phyloP scores from a whole-genome alignment of 169 alveolate species.

The Eimeria acervulina region DNA sequence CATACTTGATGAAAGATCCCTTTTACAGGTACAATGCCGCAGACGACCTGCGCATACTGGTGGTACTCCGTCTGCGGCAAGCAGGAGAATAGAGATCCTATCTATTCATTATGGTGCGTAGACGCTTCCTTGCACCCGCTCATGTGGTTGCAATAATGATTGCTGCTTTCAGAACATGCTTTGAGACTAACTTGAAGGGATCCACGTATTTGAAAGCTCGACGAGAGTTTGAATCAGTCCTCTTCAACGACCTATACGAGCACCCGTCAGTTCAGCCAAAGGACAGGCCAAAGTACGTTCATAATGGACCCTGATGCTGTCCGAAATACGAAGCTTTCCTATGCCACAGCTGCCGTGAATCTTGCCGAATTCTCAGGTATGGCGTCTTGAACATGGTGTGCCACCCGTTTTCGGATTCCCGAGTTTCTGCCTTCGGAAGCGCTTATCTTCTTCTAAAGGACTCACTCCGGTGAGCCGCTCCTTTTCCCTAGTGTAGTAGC shows the following conservation, averaged over 20 bases:
- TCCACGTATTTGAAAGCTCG: constrained; percentile 15
- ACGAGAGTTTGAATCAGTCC: constrained; percentile 46
- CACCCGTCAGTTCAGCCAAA: constrained; percentile 49
- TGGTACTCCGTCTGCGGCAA: background rate
- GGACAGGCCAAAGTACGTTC: constrained; percentile 62
- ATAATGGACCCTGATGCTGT: background rate
- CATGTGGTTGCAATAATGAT: background rate
- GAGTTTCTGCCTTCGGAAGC: constrained; percentile 68
- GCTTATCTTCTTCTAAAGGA: constrained; percentile 73
- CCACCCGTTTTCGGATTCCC: constrained; percentile 71
- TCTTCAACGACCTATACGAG: constrained; percentile 67
- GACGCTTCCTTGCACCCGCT: background rate
- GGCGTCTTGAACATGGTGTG: constrained; percentile 74
- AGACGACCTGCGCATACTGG: background rate
- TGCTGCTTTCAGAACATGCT: constrained; percentile 40
- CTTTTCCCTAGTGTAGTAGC: background rate
- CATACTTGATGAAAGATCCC: constrained; percentile 32
- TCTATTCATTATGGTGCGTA: background rate
- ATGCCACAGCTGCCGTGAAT: background rate
- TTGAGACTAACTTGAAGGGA: constrained; percentile 41
- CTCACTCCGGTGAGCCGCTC: constrained; percentile 62
- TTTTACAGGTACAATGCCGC: constrained; percentile 28
- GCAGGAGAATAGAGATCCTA: background rate
- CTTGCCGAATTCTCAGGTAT: constrained; percentile 39
- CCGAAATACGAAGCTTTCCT: background rate